Base-by-base conservation (phyloP, 73 alveolate species). In the Tetrahymena borealis region DNA sequence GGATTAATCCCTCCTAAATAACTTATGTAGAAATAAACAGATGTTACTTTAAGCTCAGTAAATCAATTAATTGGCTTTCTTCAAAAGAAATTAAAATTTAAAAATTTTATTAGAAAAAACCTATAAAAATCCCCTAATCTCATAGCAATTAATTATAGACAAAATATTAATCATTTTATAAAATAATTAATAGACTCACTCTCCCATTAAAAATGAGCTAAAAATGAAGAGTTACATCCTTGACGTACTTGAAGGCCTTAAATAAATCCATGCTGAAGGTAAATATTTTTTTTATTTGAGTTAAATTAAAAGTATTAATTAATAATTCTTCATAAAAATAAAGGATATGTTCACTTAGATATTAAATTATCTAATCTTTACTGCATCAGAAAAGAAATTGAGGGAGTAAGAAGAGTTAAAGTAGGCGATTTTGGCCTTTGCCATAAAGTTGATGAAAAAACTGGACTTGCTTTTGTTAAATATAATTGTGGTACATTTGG, bases 401-500 rank as follows among this genome's bases (percentile, higher is more conserved):
- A 39, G 24, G 38, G 38, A 18, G 78, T 40, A 31, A 91, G 43
- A 91, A 40, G 93, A 94, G 98, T 97, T 35, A 97, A 97, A 93
- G 79, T 97, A 18, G 97, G 99, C 91, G 99, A 97, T 90, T 96
- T 96, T 79, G 99, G 99, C 18, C 91, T 97, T 7, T 94, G 95
- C 35, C 98, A 96, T 42, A 40, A 78, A 11, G 90, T 93, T 78
- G 96, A 93, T 33, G 35, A 85, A 38, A 92, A 95, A 33, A 79
- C 93, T 33, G 95, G 96, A 13, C 93, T 94, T 42, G 97, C 96
- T 11, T 39, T 60, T 79, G 95, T 97, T 94, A 95, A 92, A 41
- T 94, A 90, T 16, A 91, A 90, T 36, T 90, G 96, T 60, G 99
- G 99, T 10, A 97, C 98, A 13, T 85, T 94, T 13, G 96, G 95